Percentiles rank a stretch among this genome's conserved stretches.
Conservation (phyloP, 2,329 filamentous ascomycete species). For the Diaporthe sp. region DNA sequence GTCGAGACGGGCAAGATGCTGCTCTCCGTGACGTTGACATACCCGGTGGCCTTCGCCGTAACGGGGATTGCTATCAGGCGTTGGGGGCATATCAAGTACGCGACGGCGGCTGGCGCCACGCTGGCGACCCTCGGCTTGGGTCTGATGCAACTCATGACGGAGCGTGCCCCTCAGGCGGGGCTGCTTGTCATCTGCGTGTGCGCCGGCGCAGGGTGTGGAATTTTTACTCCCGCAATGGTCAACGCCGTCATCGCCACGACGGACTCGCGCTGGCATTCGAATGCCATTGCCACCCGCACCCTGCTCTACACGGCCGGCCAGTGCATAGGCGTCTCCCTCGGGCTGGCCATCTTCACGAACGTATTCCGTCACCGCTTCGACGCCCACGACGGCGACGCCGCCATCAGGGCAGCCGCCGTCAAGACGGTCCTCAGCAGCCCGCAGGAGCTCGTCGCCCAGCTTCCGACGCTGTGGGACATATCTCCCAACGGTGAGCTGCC, state of each 20-base stretch:
- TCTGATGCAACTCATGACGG: conserved; percentile 36
- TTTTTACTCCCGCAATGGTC: conserved; percentile 38
- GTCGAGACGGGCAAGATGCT: conserved; percentile 20
- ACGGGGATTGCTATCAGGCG: conserved; percentile 34
- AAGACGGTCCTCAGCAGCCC: neutral
- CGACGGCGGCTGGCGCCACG: conserved; percentile 29
- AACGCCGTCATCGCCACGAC: conserved; percentile 39
- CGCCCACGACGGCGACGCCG: neutral
- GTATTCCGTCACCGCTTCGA: conserved; percentile 11
- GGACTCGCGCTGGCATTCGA: conserved; percentile 33
- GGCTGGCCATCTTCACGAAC: conserved; percentile 38
- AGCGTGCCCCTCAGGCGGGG: neutral
- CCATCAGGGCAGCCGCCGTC: neutral
- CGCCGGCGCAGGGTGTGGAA: conserved; percentile 33
- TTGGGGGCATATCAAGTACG: conserved; percentile 31
- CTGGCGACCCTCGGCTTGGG: conserved; percentile 19
- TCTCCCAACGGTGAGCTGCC: conserved; percentile 11
- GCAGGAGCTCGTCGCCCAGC: conserved; percentile 31
- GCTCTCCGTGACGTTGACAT: conserved; percentile 36
- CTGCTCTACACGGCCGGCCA: conserved; percentile 38
- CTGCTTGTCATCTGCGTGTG: conserved; percentile 29
- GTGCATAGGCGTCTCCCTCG: conserved; percentile 37
- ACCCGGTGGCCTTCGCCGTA: conserved; percentile 7
- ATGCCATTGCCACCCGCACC: conserved; percentile 39
- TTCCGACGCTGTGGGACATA: conserved; percentile 8